A percentile compares a stretch with the other conserved stretches of the same genome.
These are phyloP conservation scores for Aspergillus sp. DNA, from an alignment of 2,329 filamentous ascomycete genomes.

Conservation along the genomic window DNA sequence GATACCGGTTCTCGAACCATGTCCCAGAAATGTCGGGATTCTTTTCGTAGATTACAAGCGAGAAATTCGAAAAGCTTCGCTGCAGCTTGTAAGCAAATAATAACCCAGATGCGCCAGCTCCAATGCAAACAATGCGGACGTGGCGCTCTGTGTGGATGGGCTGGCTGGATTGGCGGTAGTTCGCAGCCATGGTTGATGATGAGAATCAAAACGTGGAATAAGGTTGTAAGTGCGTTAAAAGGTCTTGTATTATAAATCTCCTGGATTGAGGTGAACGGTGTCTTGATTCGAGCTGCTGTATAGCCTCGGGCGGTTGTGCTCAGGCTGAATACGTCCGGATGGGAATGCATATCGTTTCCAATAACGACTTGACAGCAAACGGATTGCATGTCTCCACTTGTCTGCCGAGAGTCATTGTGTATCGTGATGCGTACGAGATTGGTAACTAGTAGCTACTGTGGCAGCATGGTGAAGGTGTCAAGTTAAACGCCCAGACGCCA, in stretches of 20 bases:
- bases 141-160: constrained; percentile 6
- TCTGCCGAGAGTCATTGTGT: fast-evolving
- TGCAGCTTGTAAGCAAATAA: constrained; percentile 7
- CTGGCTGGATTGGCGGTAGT: not conserved
- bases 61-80: not conserved
- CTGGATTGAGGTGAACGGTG: too few relatives aligned
- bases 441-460: too few relatives aligned
- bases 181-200: not conserved
- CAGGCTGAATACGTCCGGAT: not conserved
- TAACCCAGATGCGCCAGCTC: constrained; percentile 8
- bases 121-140: constrained; percentile 9
- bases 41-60: constrained; percentile 8
- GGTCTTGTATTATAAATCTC: too few relatives aligned
- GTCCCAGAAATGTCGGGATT: constrained; percentile 10
- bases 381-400: too few relatives aligned
- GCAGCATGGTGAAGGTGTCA: too few relatives aligned
- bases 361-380: too few relatives aligned
- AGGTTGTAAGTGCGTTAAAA: too few relatives aligned
- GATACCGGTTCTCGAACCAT: constrained; percentile 14
- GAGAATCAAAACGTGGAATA: too few relatives aligned
- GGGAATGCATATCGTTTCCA: not conserved
- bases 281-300: too few relatives aligned
- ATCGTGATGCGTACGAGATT: too few relatives aligned
- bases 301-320: not conserved
- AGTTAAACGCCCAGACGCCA: too few relatives aligned